Conservation (phyloP, 805 yeast genomes). For the Candida lessepsii region DNA sequence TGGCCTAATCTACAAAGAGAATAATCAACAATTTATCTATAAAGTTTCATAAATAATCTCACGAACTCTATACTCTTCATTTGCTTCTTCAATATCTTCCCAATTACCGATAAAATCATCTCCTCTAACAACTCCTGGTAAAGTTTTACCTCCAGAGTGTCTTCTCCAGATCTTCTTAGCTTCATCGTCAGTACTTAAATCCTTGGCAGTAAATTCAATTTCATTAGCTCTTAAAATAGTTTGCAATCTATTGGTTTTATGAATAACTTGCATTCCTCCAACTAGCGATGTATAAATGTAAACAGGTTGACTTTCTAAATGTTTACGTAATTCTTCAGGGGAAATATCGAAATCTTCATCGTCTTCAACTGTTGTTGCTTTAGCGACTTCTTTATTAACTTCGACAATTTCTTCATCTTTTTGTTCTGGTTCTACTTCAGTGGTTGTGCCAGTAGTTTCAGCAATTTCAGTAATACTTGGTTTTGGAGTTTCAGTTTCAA, state of each 20-base stretch:
- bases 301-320: slow-evolving; percentile 55
- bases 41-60: slow-evolving; percentile 65
- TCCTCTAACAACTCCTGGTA: slow-evolving; percentile 83
- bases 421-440: slow-evolving; percentile 4
- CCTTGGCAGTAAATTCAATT: slow-evolving; percentile 65
- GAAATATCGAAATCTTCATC: slow-evolving; percentile 35
- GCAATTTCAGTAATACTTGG: not conserved
- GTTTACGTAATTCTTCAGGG: slow-evolving; percentile 43
- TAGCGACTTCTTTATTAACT: too few relatives aligned
- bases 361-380: slow-evolving; percentile 15
- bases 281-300: slow-evolving; percentile 83
- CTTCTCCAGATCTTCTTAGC: slow-evolving; percentile 85
- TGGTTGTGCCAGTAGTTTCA: not conserved
- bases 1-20: too few relatives aligned
- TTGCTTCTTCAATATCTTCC: slow-evolving; percentile 82
- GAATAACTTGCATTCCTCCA: slow-evolving; percentile 78
- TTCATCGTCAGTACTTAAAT: slow-evolving; percentile 82
- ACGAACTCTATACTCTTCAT: slow-evolving; percentile 69
- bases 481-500: slow-evolving; percentile 1
- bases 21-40: slow-evolving; percentile 25
- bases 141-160: slow-evolving; percentile 63
- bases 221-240: slow-evolving; percentile 76
- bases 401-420: slow-evolving; percentile 2
- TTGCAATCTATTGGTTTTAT: slow-evolving; percentile 71
- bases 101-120: slow-evolving; percentile 83